Evolutionary conservation across 164 flowering plant species (phyloP), one percentile per base, ranked within the genome.

Genomic region (Piper betle): DNA sequence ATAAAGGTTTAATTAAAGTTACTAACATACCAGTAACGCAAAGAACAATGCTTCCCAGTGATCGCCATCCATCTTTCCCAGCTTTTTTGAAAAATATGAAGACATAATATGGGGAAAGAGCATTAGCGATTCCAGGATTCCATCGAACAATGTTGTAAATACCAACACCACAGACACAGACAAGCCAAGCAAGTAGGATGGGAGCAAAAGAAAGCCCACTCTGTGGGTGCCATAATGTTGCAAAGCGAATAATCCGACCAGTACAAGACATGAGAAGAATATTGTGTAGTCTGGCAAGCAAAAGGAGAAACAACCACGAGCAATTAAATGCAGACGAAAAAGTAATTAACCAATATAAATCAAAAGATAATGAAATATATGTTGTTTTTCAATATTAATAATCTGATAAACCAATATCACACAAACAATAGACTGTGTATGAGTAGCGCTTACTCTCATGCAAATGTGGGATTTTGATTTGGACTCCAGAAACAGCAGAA

Each of bases 121-220:
- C 85, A 60, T 60, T 52, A 41, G 79, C 6, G 55, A 84, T 64
- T 9, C 65, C 54, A 19, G 81, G 81, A 42, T 86, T 80, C 82
- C 81, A 75, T 43, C 66, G 77, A 17, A 82, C 20, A 50, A 76
- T 77, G 67, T 84, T 86, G 76, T 86, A 86, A 19, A 84, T 55
- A 15, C 93, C 93, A 4, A 84, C 57, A 40, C 73, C 75, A 68
- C 82, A 64, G 7, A 86, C 77, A 71, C 82, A 81, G 54, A 84
- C 53, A 43, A 86, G 85, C 93, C 93, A 86, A 20, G 72, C 63
- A 37, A 76, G 60, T 67, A 79, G 41, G 40, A 84, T 67, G 37
- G 88, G 93, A 57, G 93, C 87, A 64, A 86, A 37, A 81, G 70
- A 62, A 78, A 79, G 41, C 82, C 84, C 53, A 86, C 80, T 65